Conservation (phyloP, 148 eudicot genomes). For the Pouteria glomerata region DNA sequence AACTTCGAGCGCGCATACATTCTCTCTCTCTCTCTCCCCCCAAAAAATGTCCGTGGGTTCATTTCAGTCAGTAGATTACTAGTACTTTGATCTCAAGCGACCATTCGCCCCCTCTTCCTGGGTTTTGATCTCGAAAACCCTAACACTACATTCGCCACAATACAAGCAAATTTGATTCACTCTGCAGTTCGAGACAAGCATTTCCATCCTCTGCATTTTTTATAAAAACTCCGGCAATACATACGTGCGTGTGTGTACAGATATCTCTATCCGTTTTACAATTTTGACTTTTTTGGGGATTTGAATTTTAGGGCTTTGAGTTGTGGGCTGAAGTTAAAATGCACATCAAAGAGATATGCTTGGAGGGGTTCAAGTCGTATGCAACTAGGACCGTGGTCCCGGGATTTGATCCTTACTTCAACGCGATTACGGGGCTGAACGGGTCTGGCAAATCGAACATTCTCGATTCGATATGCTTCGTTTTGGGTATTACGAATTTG, state of each 20-base stretch:
- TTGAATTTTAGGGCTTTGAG: too few species aligned
- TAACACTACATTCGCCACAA: neutral
- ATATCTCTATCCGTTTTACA: too few species aligned
- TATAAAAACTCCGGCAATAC: too few species aligned
- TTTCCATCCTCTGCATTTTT: neutral
- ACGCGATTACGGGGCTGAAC: slow-evolving; percentile 90
- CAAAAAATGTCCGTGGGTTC: neutral
- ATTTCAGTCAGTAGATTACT: neutral
- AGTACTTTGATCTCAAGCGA: too few species aligned
- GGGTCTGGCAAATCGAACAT: slow-evolving; percentile 98
- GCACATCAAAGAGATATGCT: slow-evolving; percentile 84
- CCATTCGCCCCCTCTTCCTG: too few species aligned
- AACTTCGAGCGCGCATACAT: too few species aligned
- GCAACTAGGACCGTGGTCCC: slow-evolving; percentile 81
- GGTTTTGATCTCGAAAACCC: slow-evolving; percentile 8
- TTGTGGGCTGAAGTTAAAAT: slow-evolving; percentile 22
- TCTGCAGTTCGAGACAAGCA: neutral
- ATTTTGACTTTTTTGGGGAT: too few species aligned
- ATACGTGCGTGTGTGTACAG: too few species aligned
- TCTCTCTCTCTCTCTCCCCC: neutral
- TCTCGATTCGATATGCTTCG: slow-evolving; percentile 91
- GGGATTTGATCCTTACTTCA: slow-evolving; percentile 88
- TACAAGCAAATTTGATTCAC: neutral
- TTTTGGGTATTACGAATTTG: slow-evolving; percentile 87
- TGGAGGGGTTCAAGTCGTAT: slow-evolving; percentile 97